Base-by-base conservation (phyloP, 495 filamentous ascomycete species). In the Penicillium verhagenii region DNA sequence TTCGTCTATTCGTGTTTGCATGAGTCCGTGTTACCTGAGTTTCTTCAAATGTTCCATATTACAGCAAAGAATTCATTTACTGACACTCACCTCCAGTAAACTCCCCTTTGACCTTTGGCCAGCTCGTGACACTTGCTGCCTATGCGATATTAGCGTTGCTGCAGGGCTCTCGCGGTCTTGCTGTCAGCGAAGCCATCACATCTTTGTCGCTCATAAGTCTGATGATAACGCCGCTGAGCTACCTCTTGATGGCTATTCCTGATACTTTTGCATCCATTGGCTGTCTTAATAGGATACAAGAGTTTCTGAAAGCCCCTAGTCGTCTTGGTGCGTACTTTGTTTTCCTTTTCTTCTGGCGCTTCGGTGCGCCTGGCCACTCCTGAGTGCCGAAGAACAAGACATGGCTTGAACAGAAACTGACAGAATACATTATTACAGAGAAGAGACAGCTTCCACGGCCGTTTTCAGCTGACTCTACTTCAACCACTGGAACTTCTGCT, bases 191-290 rank as follows among this genome's bases (percentile, higher is more conserved):
- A 54, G 58, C 62, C 9, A 54, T 54, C 40, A 61, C 56, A 1
- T 59, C 62, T 1, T 38, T 61, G 7, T 57, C 58, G 5, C 47
- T 65, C 8, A 56, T 61, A 13, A 61, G 23, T n/a, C 35, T 65
- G 49, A 44, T 65, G 40, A 53, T 61, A 21, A 57, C n/a, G 9
- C 58, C 58, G 6, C 56, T 61, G 13, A 53, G 33, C 4, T 25
- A 51, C 5, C 51, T 61, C 0, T 39, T 61, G 40, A 5, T 52
- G 8, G 58, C 62, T 1, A 57, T 65, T 52, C 58, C 62, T 4
- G 58, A 59, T 25, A 57, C 62, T 33, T 65, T 51, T 40, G 52
- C 56, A 2, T 65, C 62, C 16, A 57, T 65, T 20, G 58, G 62
- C 16, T 61, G 62, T 33, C 26, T 65, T 6, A 3, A 59, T 47